Conservation (phyloP, 2,329 filamentous ascomycete species). For the Fusarium virguliforme region DNA sequence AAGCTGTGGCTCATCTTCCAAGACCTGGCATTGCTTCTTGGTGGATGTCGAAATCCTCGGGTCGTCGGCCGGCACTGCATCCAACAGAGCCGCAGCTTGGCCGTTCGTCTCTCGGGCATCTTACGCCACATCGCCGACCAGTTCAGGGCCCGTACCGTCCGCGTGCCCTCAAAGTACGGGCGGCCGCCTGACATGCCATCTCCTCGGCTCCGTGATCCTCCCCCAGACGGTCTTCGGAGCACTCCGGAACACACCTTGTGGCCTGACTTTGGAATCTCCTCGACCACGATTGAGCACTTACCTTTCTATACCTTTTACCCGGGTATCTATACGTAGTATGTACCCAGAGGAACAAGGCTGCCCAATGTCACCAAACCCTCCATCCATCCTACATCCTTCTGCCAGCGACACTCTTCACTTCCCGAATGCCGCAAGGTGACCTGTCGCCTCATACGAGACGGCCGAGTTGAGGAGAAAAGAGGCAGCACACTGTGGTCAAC, state of each 20-base stretch:
- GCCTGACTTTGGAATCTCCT: slow-evolving; percentile 30
- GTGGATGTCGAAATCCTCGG: neutral
- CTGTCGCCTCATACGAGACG: slow-evolving; percentile 6
- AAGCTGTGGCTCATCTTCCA: neutral
- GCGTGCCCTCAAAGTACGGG: slow-evolving; percentile 18
- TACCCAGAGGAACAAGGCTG: neutral
- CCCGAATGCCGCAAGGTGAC: slow-evolving; percentile 6
- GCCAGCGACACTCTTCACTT: neutral
- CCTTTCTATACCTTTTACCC: neutral
- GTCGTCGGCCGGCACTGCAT: slow-evolving; percentile 10
- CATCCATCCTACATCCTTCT: neutral
- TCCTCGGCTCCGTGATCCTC: slow-evolving; percentile 1
- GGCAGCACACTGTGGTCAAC: neutral
- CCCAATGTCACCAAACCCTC: slow-evolving; percentile 13
- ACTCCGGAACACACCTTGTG: slow-evolving; percentile 34
- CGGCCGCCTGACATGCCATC: neutral
- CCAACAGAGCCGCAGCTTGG: neutral
- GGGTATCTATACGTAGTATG: neutral
- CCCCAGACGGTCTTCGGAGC: slow-evolving; percentile 24
- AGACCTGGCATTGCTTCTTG: neutral
- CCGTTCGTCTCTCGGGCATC: slow-evolving; percentile 15
- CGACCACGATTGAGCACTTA: slow-evolving; percentile 17
- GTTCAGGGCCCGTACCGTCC: slow-evolving; percentile 11
- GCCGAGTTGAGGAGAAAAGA: neutral
- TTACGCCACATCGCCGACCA: slow-evolving; percentile 6